phyloP scores from a whole-genome alignment of 768 basidiomycete genomes.

The Mycena capillaripes region DNA sequence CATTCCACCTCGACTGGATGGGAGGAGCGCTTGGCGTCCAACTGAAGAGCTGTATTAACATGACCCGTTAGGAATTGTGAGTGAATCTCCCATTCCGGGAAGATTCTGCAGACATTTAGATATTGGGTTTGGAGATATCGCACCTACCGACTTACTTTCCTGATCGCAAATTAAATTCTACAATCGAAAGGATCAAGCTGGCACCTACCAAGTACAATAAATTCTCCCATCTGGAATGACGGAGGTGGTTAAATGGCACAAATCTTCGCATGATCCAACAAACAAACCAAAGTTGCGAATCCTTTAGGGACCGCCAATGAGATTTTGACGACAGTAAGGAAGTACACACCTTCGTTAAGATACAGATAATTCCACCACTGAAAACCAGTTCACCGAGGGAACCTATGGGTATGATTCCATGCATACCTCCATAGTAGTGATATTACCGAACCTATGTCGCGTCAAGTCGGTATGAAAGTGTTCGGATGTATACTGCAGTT shows the following conservation, averaged over 20 bases:
- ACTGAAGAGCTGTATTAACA: slow-evolving; percentile 68
- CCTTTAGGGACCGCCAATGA: no score
- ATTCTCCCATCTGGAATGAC: slow-evolving; percentile 81
- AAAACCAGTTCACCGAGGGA: not conserved
- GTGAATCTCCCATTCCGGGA: slow-evolving; percentile 90
- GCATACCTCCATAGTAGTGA: slow-evolving; percentile 76
- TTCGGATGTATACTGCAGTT: slow-evolving; percentile 15
- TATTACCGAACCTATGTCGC: slow-evolving; percentile 84
- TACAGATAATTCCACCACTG: slow-evolving; percentile 92
- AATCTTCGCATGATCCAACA: no score
- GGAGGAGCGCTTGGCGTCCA: slow-evolving; percentile 7
- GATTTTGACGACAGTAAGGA: not conserved
- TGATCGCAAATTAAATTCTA: not conserved
- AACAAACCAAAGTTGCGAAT: slow-evolving; percentile 81
- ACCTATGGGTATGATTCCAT: not conserved
- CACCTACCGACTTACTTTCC: slow-evolving; percentile 73
- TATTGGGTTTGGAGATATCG: slow-evolving; percentile 31
- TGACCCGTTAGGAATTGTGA: slow-evolving; percentile 84
- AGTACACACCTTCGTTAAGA: slow-evolving; percentile 85
- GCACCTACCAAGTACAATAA: slow-evolving; percentile 78
- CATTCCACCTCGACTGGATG: slow-evolving; percentile 93
- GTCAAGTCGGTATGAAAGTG: not conserved
- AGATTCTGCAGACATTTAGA: slow-evolving; percentile 58
- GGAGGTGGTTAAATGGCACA: no score
- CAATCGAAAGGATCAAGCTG: no score